Conservation (phyloP, 2,329 filamentous ascomycete genomes). For the Pestalotiopsis sp. region DNA sequence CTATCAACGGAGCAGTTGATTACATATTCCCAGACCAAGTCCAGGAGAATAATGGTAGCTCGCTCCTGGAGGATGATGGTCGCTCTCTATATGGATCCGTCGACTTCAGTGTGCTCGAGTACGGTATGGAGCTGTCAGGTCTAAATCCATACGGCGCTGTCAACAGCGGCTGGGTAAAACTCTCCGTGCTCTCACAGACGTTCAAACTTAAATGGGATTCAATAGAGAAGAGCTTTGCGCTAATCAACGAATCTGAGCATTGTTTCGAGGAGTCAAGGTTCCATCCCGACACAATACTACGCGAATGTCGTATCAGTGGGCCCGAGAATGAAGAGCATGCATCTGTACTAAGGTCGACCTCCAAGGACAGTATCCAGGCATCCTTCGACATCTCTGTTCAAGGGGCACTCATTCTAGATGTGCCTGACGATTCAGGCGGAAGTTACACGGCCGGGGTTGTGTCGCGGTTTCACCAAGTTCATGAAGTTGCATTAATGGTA, state of each 20-base stretch:
- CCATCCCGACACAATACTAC: background rate
- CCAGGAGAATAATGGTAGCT: too few relatives aligned
- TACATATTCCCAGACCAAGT: background rate
- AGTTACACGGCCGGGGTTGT: too few relatives aligned
- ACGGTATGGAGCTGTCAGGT: background rate
- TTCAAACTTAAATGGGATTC: background rate
- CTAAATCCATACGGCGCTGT: background rate
- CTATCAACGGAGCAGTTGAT: background rate
- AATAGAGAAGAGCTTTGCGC: background rate
- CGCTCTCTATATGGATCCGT: background rate
- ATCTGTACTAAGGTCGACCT: background rate
- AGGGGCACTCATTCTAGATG: background rate
- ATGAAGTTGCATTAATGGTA: background rate
- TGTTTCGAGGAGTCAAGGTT: background rate
- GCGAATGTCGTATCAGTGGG: background rate
- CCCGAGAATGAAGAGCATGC: background rate
- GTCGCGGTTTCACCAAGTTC: too few relatives aligned
- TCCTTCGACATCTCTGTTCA: background rate
- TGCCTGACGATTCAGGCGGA: too few relatives aligned
- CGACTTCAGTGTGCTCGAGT: background rate
- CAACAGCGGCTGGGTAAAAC: background rate
- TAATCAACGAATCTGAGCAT: background rate
- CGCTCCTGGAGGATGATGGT: too few relatives aligned
- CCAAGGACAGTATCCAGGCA: background rate
- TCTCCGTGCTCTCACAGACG: background rate